Evolutionary conservation across 164 flowering plant genomes (phyloP), one percentile per base, ranked within the genome.

Genomic region (Nelumbo lutea): DNA sequence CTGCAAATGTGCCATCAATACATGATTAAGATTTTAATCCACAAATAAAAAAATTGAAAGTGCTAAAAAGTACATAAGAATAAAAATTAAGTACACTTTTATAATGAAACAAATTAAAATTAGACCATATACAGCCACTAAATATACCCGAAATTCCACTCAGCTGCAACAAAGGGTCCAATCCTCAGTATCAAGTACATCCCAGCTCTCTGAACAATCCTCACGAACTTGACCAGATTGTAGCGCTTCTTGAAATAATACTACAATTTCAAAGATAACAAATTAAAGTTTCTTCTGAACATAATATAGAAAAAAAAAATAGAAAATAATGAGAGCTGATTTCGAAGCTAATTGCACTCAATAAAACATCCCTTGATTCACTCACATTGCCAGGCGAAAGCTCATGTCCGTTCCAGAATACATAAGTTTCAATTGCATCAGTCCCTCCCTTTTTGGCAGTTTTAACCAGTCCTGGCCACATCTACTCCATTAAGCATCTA

Each of bases 401-500:
- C 67, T 95, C 97, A 79, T 95, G 99, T 11, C 96, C 97, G 68
- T 95, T 95, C 99, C 99, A 95, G 68, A 95, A 95, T 1, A 95
- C 97, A 66, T 95, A 95, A 0, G 98, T 88, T 52, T 95, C 97
- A 10, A 95, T 88, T 40, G 77, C 91, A 84, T 95, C 82, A 0
- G 77, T 76, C 9, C 99, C 99, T 62, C 99, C 98, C 73, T 88
- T 89, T 66, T 92, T 95, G 0, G 99, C 98, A 1, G 86, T 82
- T 58, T 81, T 82, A 68, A 95, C 80, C 57, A 95, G 79, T 5
- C 87, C 87, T 14, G 99, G 99, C 99, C 99, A 95, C 99, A 95
- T 95, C 98, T 95, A 70, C 51, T 51, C 67, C 61, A 65, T n/a
- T 48, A 42, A 44, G 64, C 11, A 70, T 62, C 27, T 27, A 27